Evolutionary conservation across 1,139 yeast genomes (phyloP), one percentile per base, ranked within the genome.

Genomic region (Scheffersomyces lignicola): DNA sequence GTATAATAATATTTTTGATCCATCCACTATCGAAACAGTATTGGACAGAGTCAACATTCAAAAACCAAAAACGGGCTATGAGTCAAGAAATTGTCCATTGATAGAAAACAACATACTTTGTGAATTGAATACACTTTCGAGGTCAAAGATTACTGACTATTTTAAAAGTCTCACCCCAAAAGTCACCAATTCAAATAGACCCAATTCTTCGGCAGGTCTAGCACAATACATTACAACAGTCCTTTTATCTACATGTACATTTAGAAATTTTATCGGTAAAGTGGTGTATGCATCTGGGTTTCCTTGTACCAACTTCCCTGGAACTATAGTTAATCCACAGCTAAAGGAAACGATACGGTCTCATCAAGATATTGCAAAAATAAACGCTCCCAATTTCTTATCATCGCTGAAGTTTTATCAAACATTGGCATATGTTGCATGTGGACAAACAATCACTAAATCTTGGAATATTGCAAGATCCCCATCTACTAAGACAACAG

Each of bases 271-370:
- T 16, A 29, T 45, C 15, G 70, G 64, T 0, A 54, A 58, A 14
- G 48, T 64, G 0, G 29, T 49, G n/a, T 37, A 59, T 7, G 65
- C 66, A 35, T 41, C 59, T 2, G 47, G 60, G 24, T 73, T 73
- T 0, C 73, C 74, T 0, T 56, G 66, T 27, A 66, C 70, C 2
- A 32, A 37, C 7, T 47, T 44, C 14, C 72, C 73, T 0, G 75
- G 74, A 0, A 46, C 43, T 18, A 53, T 69, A 17, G 52, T 61
- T 2, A 55, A 55, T 26, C 22, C 35, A 3, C 40, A 38, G 3
- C 13, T 15, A 6, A 26, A 26, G 10, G 40, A 38, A 3, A 36
- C 42, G 9, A 50, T 69, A 13, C 46, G 74, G 31, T 54, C 69
- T 4, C 73, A 69, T 42, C 43, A 49, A 18, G 70, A 67, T 38